Percentiles rank a stretch among this genome's conserved stretches.
Evolutionary conservation across 192 early-diverging fungal species (phyloP).

Genomic region (Backusella psychrophila): DNA sequence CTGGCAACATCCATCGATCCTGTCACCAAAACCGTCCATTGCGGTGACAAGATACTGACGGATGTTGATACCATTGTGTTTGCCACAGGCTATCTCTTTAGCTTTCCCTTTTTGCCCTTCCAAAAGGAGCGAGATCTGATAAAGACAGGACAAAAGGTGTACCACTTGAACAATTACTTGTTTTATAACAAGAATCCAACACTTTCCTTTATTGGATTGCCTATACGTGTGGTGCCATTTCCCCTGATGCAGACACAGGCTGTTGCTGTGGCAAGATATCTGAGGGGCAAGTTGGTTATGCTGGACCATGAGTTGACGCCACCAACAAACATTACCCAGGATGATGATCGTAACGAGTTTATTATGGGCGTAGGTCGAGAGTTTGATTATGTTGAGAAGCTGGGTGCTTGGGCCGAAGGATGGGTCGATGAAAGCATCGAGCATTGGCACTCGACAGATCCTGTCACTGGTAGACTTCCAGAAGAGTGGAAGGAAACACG

Average conservation of each 20-base stretch:
- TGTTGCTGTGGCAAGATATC: slow-evolving; percentile 40
- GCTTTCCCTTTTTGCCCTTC: slow-evolving; percentile 54
- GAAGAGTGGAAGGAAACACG: slow-evolving; percentile 25
- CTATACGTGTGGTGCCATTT: slow-evolving; percentile 55
- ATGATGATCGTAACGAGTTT: slow-evolving; percentile 12
- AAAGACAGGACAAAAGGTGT: slow-evolving; percentile 36
- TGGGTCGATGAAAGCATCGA: slow-evolving; percentile 3
- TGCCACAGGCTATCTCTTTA: slow-evolving; percentile 66
- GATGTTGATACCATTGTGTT: slow-evolving; percentile 53
- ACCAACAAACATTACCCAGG: neutral
- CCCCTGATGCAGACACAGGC: slow-evolving; percentile 61
- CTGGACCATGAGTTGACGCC: slow-evolving; percentile 19
- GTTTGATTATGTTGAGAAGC: slow-evolving; percentile 26
- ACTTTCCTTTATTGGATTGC: slow-evolving; percentile 57
- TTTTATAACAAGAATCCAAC: slow-evolving; percentile 51
- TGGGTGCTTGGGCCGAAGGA: slow-evolving; percentile 35
- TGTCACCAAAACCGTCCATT: neutral
- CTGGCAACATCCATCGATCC: neutral
- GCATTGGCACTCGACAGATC: neutral
- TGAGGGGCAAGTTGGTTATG: slow-evolving; percentile 31
- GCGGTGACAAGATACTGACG: slow-evolving; percentile 23
- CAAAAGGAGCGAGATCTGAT: slow-evolving; percentile 20
- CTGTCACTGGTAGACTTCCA: slow-evolving; percentile 10
- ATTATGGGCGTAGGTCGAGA: slow-evolving; percentile 22
- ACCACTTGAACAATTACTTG: slow-evolving; percentile 43